A percentile compares a stretch with the other conserved stretches of the same genome.
phyloP scores from a whole-genome alignment of 2,329 filamentous ascomycete genomes.

The Nemania bipapillata region DNA sequence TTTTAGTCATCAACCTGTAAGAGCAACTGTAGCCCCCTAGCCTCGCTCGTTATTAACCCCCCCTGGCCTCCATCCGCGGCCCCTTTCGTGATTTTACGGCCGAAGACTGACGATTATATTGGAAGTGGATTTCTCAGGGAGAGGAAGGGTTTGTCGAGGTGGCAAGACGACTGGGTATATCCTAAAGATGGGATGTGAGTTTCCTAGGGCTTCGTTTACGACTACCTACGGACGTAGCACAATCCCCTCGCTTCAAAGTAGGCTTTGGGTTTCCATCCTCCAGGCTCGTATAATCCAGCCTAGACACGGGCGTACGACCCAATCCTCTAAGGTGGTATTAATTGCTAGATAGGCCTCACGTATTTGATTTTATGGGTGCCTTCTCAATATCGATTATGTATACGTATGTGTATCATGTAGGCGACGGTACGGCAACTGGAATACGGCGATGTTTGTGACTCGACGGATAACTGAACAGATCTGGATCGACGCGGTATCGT shows the following conservation, averaged over 20 bases:
- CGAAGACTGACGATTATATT: conserved; percentile 17
- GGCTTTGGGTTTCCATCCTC: neutral
- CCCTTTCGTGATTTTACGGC: neutral
- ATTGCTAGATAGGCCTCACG: conserved; percentile 1
- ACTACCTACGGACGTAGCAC: neutral
- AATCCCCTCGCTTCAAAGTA: neutral
- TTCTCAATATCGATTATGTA: neutral
- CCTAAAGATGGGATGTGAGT: conserved; percentile 28
- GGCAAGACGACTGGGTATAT: conserved; percentile 59
- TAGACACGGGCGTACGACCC: neutral
- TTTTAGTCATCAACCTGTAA: neutral
- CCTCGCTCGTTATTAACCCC: neutral
- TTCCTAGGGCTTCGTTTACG: neutral
- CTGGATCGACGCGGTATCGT: neutral
- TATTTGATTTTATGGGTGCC: neutral
- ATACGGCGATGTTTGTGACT: neutral
- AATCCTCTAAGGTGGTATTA: conserved; percentile 1
- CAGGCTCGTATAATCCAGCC: neutral
- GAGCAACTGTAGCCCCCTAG: neutral
- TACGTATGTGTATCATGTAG: neutral
- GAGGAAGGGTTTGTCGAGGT: conserved; percentile 65
- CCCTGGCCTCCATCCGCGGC: neutral
- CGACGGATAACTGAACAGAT: neutral
- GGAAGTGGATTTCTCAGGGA: conserved; percentile 61
- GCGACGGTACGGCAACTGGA: neutral